Base-by-base conservation (phyloP, 2,329 filamentous ascomycete genomes). In the Exophiala alcalophila region DNA sequence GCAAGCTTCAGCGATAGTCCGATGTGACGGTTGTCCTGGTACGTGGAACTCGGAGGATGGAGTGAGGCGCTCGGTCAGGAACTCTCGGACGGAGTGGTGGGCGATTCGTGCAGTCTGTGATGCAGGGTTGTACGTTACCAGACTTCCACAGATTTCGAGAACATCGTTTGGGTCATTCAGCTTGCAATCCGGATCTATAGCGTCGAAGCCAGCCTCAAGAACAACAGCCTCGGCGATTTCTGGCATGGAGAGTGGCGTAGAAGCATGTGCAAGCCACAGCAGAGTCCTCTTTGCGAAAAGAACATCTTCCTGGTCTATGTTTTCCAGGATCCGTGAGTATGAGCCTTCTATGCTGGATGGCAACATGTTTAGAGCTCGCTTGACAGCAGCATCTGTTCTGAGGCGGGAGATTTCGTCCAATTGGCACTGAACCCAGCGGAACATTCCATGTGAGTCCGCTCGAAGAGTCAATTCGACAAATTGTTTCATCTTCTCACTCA, bases 351-450 rank as follows among this genome's bases (percentile, higher is more conserved):
- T 25, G 26, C 39, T 45, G 9, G 33, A 35, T 2, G 52, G 52
- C 6, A 54, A 47, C 26, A 25, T 25, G 24, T 31, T 47, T 15
- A 54, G 33, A 10, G 47, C 52, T 10, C 21, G 19, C 21, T 48
- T 44, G 9, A 54, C 14, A 12, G 50, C 47, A 19, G 41, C 44
- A 14, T 46, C 44, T 9, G 47, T 53, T 21, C 47, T 29, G 8
- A 47, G 27, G 7, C 29, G 29, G 11, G 39, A 41, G 2, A 54
- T 50, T 11, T 46, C 49, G 33, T 53, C 49, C 4, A 54, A 23
- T 29, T 54, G 52, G 27, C 49, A 53, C 32, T 52, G 49, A 5
- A 53, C 52, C 52, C 52, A 54, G 11, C 52, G 52, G 25, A 54
- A 54, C 49, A 51, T 51, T 16, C 40, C 49, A 27, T 48, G 32